phyloP scores from a whole-genome alignment of 208 protist species.

The Hexamita inflata region DNA sequence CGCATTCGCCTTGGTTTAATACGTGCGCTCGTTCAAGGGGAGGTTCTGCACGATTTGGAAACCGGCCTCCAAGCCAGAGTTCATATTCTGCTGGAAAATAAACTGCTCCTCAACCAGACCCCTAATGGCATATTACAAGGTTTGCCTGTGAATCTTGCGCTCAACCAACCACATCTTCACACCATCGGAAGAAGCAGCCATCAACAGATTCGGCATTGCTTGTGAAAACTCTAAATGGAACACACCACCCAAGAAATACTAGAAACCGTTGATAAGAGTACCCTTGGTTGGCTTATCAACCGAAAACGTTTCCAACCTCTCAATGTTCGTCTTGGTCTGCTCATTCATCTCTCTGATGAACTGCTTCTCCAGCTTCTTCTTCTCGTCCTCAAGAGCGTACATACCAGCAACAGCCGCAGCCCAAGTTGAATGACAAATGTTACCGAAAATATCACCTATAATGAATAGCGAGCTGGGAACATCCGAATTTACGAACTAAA shows the following conservation, averaged over 20 bases:
- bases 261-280: background rate
- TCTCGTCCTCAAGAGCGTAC: slow-evolving; percentile 8
- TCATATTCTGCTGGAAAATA: background rate
- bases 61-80: background rate
- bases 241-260: background rate
- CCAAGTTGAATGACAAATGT: slow-evolving; percentile 3
- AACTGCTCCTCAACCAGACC: slow-evolving; percentile 13
- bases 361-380: background rate
- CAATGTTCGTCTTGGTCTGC: too few relatives aligned
- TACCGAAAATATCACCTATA: slow-evolving; percentile 18
- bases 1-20: too few relatives aligned
- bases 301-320: too few relatives aligned
- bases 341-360: background rate
- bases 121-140: background rate
- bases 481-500: background rate
- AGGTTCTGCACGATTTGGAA: background rate
- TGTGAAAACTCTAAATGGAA: slow-evolving; percentile 6
- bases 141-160: background rate
- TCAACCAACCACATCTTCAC: slow-evolving; percentile 13
- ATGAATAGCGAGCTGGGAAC: background rate
- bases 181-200: slow-evolving; percentile 2
- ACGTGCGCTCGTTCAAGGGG: too few relatives aligned
- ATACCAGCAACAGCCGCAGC: slow-evolving; percentile 1
- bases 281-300: slow-evolving; percentile 21
- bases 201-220: background rate